Conservation (phyloP, 1,139 yeast species). For the Debaryomycetaceae sp. region DNA sequence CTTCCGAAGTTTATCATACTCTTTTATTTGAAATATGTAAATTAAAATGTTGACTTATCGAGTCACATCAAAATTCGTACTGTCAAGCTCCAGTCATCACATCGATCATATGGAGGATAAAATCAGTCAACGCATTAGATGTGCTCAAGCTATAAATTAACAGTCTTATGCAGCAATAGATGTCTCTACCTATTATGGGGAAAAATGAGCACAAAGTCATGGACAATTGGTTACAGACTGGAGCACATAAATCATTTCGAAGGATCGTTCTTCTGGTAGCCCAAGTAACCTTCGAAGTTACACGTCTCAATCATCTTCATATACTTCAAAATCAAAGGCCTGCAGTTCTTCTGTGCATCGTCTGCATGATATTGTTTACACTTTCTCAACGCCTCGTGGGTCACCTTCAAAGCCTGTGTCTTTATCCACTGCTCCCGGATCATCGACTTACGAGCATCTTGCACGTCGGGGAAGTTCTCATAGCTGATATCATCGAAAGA, state of each 20-base stretch:
- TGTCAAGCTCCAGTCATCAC: no score
- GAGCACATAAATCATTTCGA: conserved; percentile 43
- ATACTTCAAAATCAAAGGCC: conserved; percentile 65
- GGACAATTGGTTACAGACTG: neutral
- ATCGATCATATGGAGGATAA: no score
- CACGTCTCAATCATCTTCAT: conserved; percentile 71
- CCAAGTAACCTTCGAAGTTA: conserved; percentile 68
- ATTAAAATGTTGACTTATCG: neutral
- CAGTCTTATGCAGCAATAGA: neutral
- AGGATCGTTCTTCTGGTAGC: conserved; percentile 85
- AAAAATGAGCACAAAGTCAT: neutral
- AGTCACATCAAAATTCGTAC: neutral
- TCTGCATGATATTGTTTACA: conserved; percentile 74
- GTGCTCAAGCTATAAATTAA: neutral
- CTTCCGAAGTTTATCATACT: no score
- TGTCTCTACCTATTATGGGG: neutral
- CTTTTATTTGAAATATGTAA: neutral
- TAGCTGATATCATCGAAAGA: conserved; percentile 84
- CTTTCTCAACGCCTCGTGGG: conserved; percentile 71
- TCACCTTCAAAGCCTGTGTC: conserved; percentile 61
- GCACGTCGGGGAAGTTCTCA: conserved; percentile 59
- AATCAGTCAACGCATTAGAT: neutral
- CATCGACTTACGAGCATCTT: conserved; percentile 72
- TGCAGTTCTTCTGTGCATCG: conserved; percentile 69
- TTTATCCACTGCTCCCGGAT: conserved; percentile 80